Evolutionary conservation across 768 basidiomycete species (phyloP), one percentile per base, ranked within the genome.

Genomic region (Podaxis rugospora): DNA sequence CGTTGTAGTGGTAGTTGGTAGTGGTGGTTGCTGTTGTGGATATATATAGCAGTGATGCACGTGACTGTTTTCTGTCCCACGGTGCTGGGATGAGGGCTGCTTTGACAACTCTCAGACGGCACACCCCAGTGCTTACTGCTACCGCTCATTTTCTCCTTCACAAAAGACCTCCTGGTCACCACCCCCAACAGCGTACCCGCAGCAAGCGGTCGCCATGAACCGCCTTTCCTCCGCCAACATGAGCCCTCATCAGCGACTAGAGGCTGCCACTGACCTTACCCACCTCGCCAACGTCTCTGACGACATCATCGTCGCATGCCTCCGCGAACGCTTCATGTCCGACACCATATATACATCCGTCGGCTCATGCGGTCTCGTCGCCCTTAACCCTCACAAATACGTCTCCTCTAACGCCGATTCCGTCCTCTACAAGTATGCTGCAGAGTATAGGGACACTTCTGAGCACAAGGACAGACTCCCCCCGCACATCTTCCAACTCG

Each of bases 301-400:
- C 78, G 93, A 95, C 71, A 80, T 87, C 71, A 85, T 95, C 71
- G 90, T 92, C 61, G 83, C 90, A 63, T 89, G 89, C 66, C 82
- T 95, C 63, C 87, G 93, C 35, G 92, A 94, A 70, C 83, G 93
- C 14, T 94, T 94, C 75, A 87, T 93, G 83, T 76, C 85, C 2
- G 93, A 94, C 77, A 81, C 76, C 65, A 87, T 92, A 66, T 94
- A 94, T 76, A 92, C 93, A 51, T 76, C 67, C 66, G 69, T 93
- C 64, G 89, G 91, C 52, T 76, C 89, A 4, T 86, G 86, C 28
- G 80, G 81, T 6, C 77, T 97, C 65, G 87, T 98, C 63, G 90
- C 90, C 32, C 80, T 98, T 66, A 98, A 98, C 73, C 95, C 95
- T 0, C 91, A 95, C 79, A 95, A 95, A 73, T 94, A 92, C 66